Conservation (phyloP, 805 yeast species). For the Candida vartiovaarae region DNA sequence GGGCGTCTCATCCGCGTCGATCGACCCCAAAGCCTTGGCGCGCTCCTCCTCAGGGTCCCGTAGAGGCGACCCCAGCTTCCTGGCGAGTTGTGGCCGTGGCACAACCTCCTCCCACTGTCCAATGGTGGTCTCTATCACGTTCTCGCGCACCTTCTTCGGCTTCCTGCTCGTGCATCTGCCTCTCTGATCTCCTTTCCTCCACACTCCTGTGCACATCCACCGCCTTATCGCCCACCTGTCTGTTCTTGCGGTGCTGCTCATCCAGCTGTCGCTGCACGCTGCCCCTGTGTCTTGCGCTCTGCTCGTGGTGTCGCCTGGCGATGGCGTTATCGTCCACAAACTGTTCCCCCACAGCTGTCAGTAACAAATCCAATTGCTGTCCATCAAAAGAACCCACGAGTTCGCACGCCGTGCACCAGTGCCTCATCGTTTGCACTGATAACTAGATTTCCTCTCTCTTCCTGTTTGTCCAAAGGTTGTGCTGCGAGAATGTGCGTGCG, state of each 20-base stretch:
- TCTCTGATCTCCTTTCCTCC: not conserved
- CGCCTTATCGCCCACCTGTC: conserved; percentile 7
- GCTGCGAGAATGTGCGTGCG: too few relatives aligned
- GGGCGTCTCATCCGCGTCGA: not conserved
- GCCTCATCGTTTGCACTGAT: not conserved
- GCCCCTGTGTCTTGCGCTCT: conserved; percentile 26
- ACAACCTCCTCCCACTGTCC: conserved; percentile 11
- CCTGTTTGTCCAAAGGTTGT: too few relatives aligned
- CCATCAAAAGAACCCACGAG: conserved; percentile 20
- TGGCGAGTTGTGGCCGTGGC: not conserved
- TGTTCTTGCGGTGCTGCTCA: conserved; percentile 23
- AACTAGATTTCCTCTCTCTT: too few relatives aligned
- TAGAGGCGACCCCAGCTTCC: conserved; percentile 1
- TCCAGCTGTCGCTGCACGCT: conserved; percentile 18
- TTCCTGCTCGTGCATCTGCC: not conserved
- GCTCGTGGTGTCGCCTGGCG: conserved; percentile 27
- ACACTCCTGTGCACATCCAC: too few relatives aligned
- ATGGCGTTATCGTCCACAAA: conserved; percentile 31
- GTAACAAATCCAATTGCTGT: not conserved
- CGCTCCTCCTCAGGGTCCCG: conserved; percentile 1
- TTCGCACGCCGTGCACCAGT: conserved; percentile 27
- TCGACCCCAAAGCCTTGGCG: not conserved
- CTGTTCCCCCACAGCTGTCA: conserved; percentile 13
- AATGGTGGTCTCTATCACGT: conserved; percentile 1
- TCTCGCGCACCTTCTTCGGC: not conserved